Conservation (phyloP, 2,329 filamentous ascomycete species). For the Hymenoscyphus scutula region DNA sequence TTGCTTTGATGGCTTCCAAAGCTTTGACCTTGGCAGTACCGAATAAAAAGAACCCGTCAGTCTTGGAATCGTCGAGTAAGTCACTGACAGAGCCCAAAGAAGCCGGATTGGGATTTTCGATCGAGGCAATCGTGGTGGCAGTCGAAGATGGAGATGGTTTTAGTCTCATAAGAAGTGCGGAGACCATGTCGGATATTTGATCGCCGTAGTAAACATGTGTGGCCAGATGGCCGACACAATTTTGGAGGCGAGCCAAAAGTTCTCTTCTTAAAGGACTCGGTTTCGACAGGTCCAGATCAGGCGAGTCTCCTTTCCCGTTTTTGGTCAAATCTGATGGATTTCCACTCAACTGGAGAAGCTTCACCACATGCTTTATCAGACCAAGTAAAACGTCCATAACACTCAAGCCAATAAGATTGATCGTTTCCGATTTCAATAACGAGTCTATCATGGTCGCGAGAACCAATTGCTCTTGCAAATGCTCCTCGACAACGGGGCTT, state of each 20-base stretch:
- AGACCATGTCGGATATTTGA: constrained; percentile 92
- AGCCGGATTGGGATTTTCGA: constrained; percentile 45
- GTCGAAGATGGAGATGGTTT: constrained; percentile 58
- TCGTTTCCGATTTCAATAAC: constrained; percentile 74
- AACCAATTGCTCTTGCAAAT: constrained; percentile 70
- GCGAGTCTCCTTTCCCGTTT: constrained; percentile 36
- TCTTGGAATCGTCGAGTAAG: constrained; percentile 50
- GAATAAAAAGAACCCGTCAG: constrained; percentile 61
- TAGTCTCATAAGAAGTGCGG: constrained; percentile 72
- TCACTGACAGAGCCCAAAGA: constrained; percentile 46
- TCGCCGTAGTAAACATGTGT: constrained; percentile 97
- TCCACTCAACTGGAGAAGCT: constrained; percentile 65
- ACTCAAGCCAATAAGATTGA: constrained; percentile 92
- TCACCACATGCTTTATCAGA: constrained; percentile 78
- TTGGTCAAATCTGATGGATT: constrained; percentile 28
- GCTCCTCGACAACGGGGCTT: constrained; percentile 66
- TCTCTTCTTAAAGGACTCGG: constrained; percentile 56
- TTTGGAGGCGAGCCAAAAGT: constrained; percentile 69
- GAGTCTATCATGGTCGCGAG: constrained; percentile 77
- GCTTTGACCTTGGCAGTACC: constrained; percentile 62
- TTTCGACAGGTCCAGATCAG: constrained; percentile 34
- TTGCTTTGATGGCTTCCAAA: constrained; percentile 76
- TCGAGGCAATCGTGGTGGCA: constrained; percentile 44
- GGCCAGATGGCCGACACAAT: constrained; percentile 84
- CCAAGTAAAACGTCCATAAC: constrained; percentile 92